Conservation (phyloP, 345 rosid species). For the Cardamine chenopodiifolia region DNA sequence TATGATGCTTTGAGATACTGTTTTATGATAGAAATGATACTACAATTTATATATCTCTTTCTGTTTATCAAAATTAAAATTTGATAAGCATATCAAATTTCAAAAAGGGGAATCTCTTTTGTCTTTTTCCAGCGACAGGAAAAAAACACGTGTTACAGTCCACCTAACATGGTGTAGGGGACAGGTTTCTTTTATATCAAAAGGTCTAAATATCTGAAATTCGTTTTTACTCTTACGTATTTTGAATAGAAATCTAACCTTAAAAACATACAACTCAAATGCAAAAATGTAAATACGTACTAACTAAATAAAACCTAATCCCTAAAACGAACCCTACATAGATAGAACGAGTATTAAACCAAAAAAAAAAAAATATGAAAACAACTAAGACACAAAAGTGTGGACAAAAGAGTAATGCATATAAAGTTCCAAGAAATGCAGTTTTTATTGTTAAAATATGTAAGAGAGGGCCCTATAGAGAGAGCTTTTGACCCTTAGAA, state of each 20-base stretch:
- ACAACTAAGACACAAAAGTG: not conserved
- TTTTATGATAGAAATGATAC: slow-evolving; percentile 3
- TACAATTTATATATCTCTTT: not conserved
- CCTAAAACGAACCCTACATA: not conserved
- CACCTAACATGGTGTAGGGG: slow-evolving; percentile 26
- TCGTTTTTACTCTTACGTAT: not conserved
- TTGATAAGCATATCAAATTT: slow-evolving; percentile 2
- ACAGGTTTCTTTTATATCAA: not conserved
- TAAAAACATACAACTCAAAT: not conserved
- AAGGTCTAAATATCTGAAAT: slow-evolving; percentile 1
- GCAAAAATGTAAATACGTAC: not conserved
- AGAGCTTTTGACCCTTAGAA: slow-evolving; percentile 49
- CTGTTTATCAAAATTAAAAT: not conserved
- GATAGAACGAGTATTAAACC: not conserved
- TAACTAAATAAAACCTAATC: not conserved
- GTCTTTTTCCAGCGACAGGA: slow-evolving; percentile 3
- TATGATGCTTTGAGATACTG: not conserved
- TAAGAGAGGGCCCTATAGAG: slow-evolving; percentile 3
- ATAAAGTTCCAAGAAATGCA: slow-evolving; percentile 26
- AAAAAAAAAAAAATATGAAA: not conserved
- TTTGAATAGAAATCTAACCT: not conserved
- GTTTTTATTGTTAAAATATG: slow-evolving; percentile 27
- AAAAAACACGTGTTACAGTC: slow-evolving; percentile 27
- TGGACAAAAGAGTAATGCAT: not conserved
- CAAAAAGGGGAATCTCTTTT: slow-evolving; percentile 24